Evolutionary conservation across 2,329 filamentous ascomycete genomes (phyloP).

Genomic region (Botrytis cinerea): DNA sequence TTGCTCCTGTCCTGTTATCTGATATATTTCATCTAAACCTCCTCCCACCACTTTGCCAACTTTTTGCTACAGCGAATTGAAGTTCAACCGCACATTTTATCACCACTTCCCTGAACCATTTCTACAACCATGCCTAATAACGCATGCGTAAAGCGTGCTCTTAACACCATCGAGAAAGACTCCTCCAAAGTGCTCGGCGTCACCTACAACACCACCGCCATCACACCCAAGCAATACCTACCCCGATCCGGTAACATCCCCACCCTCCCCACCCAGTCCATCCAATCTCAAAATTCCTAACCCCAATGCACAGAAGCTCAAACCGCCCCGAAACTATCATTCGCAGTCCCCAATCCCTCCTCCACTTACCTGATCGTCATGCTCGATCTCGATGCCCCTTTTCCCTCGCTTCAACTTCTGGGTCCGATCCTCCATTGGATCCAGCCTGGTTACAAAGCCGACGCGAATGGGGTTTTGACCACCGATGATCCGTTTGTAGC

Average conservation of each 20-base stretch:
- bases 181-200: slow-evolving; percentile 42
- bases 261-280: not conserved
- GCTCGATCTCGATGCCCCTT: slow-evolving; percentile 52
- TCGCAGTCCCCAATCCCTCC: slow-evolving; percentile 23
- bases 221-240: slow-evolving; percentile 41
- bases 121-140: slow-evolving; percentile 24
- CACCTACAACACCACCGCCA: slow-evolving; percentile 36
- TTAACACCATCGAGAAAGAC: slow-evolving; percentile 32
- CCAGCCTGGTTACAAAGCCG: slow-evolving; percentile 43
- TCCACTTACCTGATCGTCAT: slow-evolving; percentile 46
- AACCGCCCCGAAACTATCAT: slow-evolving; percentile 30
- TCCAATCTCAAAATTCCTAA: not conserved
- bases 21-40: not conserved
- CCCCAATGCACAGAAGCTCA: slow-evolving; percentile 31
- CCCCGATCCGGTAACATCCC: slow-evolving; percentile 39
- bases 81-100: not conserved
- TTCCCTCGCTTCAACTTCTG: slow-evolving; percentile 45
- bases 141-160: slow-evolving; percentile 16
- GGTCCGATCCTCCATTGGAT: slow-evolving; percentile 53
- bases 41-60: not conserved
- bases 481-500: slow-evolving; percentile 39
- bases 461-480: not conserved
- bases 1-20: not conserved
- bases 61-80: not conserved
- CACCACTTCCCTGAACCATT: not conserved